Conservation (phyloP, 257 asterid genomes). For the Petunia axillaris region DNA sequence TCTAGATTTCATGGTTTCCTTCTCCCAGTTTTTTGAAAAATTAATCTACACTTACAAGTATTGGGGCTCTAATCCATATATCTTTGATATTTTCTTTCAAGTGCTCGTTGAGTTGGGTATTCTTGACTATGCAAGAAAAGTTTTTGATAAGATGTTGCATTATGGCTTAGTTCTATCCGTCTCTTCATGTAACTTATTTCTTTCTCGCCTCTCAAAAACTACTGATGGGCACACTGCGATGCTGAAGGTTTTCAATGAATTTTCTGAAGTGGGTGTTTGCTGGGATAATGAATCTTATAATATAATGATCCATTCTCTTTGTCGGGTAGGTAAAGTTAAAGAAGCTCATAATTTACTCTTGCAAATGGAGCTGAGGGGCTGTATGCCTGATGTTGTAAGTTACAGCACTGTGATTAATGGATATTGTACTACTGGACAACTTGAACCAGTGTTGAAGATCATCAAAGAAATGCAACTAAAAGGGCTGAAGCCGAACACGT, state of each 20-base stretch:
- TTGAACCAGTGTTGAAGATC: conserved; percentile 54
- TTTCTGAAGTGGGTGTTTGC: conserved; percentile 65
- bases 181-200: conserved; percentile 77
- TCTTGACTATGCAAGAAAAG: conserved; percentile 64
- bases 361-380: conserved; percentile 74
- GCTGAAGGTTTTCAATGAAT: conserved; percentile 60
- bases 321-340: conserved; percentile 56
- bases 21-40: conserved; percentile 67
- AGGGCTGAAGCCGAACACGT: conserved; percentile 75
- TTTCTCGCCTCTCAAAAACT: conserved; percentile 58
- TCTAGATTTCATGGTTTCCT: conserved; percentile 41
- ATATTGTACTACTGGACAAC: conserved; percentile 64
- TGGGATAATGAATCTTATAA: conserved; percentile 83
- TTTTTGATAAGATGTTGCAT: conserved; percentile 68
- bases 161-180: conserved; percentile 73
- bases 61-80: conserved; percentile 85
- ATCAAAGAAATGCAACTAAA: conserved; percentile 59
- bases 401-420: conserved; percentile 83
- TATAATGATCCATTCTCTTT: conserved; percentile 72
- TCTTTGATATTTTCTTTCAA: conserved; percentile 80
- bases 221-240: conserved; percentile 49
- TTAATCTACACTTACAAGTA: conserved; percentile 79
- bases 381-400: conserved; percentile 79
- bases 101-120: conserved; percentile 63
- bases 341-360: conserved; percentile 81